These are phyloP conservation scores for Vigna reflexopilosa DNA, from an alignment of 306 rosid genomes.

Conservation along the genomic window DNA sequence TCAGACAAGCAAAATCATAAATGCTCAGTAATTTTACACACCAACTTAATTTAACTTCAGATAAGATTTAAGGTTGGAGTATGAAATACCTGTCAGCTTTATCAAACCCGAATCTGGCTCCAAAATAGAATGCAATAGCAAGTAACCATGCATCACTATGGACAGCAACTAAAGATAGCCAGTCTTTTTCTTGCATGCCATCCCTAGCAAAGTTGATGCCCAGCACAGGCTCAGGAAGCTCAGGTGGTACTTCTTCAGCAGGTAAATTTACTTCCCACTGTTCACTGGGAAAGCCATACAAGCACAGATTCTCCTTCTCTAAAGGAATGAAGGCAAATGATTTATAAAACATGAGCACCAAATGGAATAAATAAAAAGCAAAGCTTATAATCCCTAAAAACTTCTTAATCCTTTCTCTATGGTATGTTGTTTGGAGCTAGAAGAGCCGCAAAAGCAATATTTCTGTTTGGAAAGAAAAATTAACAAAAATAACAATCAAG, in stretches of 20 bases:
- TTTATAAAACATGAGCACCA: conserved; percentile 37
- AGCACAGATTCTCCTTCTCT: conserved; percentile 95
- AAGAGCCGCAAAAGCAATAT: conserved; percentile 11
- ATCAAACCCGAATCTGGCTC: conserved; percentile 93
- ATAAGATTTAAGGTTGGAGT: not conserved
- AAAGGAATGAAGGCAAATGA: conserved; percentile 45
- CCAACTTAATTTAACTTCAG: conserved; percentile 22
- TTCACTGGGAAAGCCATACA: conserved; percentile 88
- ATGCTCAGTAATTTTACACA: not conserved
- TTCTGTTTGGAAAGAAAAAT: conserved; percentile 17
- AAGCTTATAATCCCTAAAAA: conserved; percentile 15
- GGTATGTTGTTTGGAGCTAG: not conserved
- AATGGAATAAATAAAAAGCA: conserved; percentile 13
- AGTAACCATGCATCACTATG: conserved; percentile 98
- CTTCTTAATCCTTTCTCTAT: conserved; percentile 20
- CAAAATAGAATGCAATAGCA: conserved; percentile 91
- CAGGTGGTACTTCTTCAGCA: conserved; percentile 98
- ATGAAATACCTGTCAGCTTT: conserved; percentile 74
- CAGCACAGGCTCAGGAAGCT: conserved; percentile 93
- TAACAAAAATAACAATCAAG: not conserved
- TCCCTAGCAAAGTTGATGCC: conserved; percentile 97
- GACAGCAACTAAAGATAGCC: conserved; percentile 91
- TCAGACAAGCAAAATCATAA: conserved; percentile 30
- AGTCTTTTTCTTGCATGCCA: conserved; percentile 92
- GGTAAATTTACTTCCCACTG: conserved; percentile 98